Conservation (phyloP, 1,284 basidiomycete species). For the Schizophyllum amplum region DNA sequence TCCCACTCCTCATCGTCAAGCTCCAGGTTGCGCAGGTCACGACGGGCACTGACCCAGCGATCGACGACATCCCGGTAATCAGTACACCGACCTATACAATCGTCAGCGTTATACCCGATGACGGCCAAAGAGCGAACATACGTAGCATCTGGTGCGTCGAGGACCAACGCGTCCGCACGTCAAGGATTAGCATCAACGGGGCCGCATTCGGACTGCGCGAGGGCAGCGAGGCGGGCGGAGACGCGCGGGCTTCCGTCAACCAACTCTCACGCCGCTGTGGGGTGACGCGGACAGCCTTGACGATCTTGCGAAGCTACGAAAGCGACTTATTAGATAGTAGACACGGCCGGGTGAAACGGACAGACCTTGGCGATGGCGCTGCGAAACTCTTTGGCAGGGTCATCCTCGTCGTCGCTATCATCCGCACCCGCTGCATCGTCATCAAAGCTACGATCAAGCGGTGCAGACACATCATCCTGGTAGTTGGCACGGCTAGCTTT, state of each 20-base stretch:
- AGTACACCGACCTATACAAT: slow-evolving; percentile 15
- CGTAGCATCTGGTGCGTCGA: slow-evolving; percentile 21
- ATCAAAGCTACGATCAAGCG: slow-evolving; percentile 6
- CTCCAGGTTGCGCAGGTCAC: slow-evolving; percentile 11
- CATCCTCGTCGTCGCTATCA: slow-evolving; percentile 1
- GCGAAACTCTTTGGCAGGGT: background rate
- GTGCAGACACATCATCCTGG: slow-evolving; percentile 13
- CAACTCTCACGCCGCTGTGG: slow-evolving; percentile 17
- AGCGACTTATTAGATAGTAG: background rate
- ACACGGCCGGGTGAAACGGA: too few species aligned
- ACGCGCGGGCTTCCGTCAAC: slow-evolving; percentile 18
- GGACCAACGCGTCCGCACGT: slow-evolving; percentile 19
- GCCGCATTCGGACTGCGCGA: slow-evolving; percentile 16
- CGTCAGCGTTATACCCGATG: background rate
- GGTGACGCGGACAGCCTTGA: slow-evolving; percentile 16
- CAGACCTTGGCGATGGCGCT: too few species aligned
- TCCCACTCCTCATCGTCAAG: slow-evolving; percentile 17
- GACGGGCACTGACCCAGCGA: slow-evolving; percentile 9
- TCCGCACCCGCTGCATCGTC: slow-evolving; percentile 6
- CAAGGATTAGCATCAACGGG: slow-evolving; percentile 15
- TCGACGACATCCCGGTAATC: slow-evolving; percentile 11
- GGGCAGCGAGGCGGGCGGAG: slow-evolving; percentile 19
- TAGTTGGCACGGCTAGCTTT: slow-evolving; percentile 10
- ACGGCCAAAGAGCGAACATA: slow-evolving; percentile 2
- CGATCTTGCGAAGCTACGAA: slow-evolving; percentile 19